These are phyloP conservation scores for Pestalotiopsis fici DNA, from an alignment of 2,329 filamentous ascomycete genomes.

Conservation along the genomic window DNA sequence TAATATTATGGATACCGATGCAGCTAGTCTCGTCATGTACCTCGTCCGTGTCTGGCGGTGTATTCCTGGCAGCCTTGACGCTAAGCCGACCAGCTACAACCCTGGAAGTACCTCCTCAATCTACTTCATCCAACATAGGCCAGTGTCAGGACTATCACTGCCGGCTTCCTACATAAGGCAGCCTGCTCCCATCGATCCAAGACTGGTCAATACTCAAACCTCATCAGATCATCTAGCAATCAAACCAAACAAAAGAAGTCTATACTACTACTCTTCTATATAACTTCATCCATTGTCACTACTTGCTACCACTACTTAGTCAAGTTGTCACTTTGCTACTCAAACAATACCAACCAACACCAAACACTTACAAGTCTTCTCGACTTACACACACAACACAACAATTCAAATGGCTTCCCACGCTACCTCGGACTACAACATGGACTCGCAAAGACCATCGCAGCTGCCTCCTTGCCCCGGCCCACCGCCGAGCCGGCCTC, in stretches of 20 bases:
- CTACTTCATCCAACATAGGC: slow-evolving; percentile 14
- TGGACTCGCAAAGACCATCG: slow-evolving; percentile 63
- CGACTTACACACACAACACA: slow-evolving; percentile 8
- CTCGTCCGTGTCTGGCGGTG: slow-evolving; percentile 25
- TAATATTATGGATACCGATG: slow-evolving; percentile 13
- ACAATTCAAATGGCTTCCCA: slow-evolving; percentile 7
- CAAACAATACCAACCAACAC: background rate
- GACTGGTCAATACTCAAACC: slow-evolving; percentile 10
- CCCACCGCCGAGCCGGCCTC: slow-evolving; percentile 62
- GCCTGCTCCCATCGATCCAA: slow-evolving; percentile 23
- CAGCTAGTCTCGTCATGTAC: slow-evolving; percentile 22
- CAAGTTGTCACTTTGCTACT: background rate
- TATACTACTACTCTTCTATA: slow-evolving; percentile 25
- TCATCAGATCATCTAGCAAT: slow-evolving; percentile 22
- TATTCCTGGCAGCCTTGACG: slow-evolving; percentile 15
- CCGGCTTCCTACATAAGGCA: slow-evolving; percentile 29
- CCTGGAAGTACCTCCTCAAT: slow-evolving; percentile 23
- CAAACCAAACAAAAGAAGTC: slow-evolving; percentile 15
- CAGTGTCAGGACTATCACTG: slow-evolving; percentile 23
- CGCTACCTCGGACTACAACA: slow-evolving; percentile 31
- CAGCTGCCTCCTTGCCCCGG: slow-evolving; percentile 69
- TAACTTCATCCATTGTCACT: background rate
- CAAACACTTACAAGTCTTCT: background rate
- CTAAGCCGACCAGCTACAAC: slow-evolving; percentile 16
- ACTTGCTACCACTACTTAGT: background rate